These are phyloP conservation scores for Colletotrichum sojae DNA, from an alignment of 2,329 filamentous ascomycete species.

Conservation along the genomic window DNA sequence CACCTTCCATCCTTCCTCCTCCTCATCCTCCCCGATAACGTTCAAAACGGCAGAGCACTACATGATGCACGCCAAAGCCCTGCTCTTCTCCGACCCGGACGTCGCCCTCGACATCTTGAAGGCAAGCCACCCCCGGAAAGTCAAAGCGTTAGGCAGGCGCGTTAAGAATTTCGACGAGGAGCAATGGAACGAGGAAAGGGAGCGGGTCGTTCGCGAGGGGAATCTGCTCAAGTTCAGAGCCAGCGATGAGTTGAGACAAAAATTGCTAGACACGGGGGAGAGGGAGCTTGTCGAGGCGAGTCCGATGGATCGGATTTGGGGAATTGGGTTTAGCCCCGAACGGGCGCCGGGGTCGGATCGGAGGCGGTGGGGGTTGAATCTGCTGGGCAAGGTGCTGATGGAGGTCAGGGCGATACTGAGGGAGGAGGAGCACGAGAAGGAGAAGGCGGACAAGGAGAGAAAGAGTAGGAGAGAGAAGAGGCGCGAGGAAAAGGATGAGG, in stretches of 20 bases:
- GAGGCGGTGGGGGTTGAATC: conserved; percentile 73
- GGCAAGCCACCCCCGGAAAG: conserved; percentile 60
- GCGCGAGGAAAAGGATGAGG: background rate
- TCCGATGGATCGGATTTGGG: conserved; percentile 75
- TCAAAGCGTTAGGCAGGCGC: conserved; percentile 68
- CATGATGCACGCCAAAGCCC: conserved; percentile 70
- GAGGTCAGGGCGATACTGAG: conserved; percentile 67
- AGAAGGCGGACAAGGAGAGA: background rate
- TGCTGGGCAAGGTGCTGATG: conserved; percentile 75
- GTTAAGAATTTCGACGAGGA: conserved; percentile 66
- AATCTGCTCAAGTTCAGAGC: conserved; percentile 72
- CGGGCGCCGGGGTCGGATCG: conserved; percentile 61
- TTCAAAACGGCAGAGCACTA: conserved; percentile 70
- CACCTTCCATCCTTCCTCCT: conserved; percentile 59
- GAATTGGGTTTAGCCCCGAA: conserved; percentile 70
- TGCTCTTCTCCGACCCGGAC: conserved; percentile 61
- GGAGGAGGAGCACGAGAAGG: background rate
- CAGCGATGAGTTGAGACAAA: conserved; percentile 58
- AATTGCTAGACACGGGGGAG: conserved; percentile 71
- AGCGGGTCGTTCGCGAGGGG: conserved; percentile 69
- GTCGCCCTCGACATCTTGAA: conserved; percentile 64
- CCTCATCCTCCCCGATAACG: conserved; percentile 51
- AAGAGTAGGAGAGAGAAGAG: background rate
- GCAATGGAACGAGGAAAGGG: conserved; percentile 66
- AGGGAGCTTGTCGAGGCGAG: conserved; percentile 74